These are phyloP conservation scores for Besnoitia besnoiti DNA, from an alignment of 169 alveolate genomes.

Conservation along the genomic window DNA sequence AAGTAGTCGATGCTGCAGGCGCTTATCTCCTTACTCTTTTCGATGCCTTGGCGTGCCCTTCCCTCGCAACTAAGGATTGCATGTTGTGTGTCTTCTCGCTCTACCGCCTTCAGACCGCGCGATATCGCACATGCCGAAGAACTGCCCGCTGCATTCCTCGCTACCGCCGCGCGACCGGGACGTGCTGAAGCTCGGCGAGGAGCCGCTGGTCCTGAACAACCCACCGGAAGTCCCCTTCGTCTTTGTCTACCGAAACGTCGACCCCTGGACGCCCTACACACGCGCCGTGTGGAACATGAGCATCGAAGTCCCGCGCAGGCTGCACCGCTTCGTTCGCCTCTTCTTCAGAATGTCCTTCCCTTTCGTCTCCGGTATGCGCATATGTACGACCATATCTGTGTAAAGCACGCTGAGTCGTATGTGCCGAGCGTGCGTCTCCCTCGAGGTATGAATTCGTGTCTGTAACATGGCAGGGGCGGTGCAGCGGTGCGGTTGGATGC, in stretches of 20 bases:
- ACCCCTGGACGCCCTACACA: conserved; percentile 53
- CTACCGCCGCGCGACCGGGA: conserved; percentile 42
- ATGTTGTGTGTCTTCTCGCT: not conserved
- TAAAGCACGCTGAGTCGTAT: no score
- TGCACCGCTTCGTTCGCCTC: conserved; percentile 67
- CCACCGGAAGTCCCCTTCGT: conserved; percentile 46
- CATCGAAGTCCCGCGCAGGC: conserved; percentile 52
- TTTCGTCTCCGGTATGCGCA: conserved; percentile 32
- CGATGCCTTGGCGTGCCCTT: not conserved
- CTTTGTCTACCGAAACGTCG: conserved; percentile 21
- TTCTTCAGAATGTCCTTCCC: conserved; percentile 47
- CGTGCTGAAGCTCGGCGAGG: conserved; percentile 38
- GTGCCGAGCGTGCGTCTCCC: no score
- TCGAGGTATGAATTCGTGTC: no score
- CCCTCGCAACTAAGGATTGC: not conserved
- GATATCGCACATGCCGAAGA: conserved; percentile 58
- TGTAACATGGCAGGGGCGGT: no score
- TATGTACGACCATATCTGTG: not conserved
- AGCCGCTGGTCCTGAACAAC: not conserved
- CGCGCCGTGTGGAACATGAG: conserved; percentile 44
- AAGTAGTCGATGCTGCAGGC: not conserved
- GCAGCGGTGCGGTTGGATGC: no score
- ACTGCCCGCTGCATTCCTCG: conserved; percentile 47
- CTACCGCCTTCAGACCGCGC: conserved; percentile 38
- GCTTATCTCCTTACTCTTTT: not conserved